Evolutionary conservation across 2,329 filamentous ascomycete species (phyloP), one percentile per base, ranked within the genome.

Genomic region (Aspergillus pseudonomiae): DNA sequence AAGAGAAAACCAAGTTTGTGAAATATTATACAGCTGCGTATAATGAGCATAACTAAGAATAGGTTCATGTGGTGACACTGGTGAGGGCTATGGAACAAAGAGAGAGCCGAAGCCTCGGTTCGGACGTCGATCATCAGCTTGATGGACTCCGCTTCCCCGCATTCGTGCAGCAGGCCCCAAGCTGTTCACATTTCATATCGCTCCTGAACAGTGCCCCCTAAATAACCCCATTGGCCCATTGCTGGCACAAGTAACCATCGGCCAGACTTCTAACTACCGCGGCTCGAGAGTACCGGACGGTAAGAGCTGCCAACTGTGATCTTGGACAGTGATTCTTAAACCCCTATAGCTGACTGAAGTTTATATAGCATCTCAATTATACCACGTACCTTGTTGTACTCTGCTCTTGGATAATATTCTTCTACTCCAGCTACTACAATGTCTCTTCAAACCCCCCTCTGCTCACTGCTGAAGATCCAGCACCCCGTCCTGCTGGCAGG

Each of bases 401-500:
- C 21, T 28, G 28, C 34, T 26, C 43, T n/a, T 30, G 14, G 26
- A 32, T 14, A 52, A 52, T 2, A n/a, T 50, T 21, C 26, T 14
- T 28, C 30, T 39, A 54, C 39, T 55, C 21, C 14, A 39, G 53
- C 61, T 34, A n/a, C 24, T 63, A 73, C 46, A 50, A 78, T 78
- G 76, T 76, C 88, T 64, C 89, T 95, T 71, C 87, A 86, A 63
- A 96, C 93, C 12, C 91, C 92, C 2, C 85, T 96, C 43, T 94
- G 90, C 67, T 83, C 83, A 60, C 88, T 97, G 58, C 86, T 97
- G 59, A 87, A 88, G 28, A 97, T 97, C 79, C 83, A 89, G 69
- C 93, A 97, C 80, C 94, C 94, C 46, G 89, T 98, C 77, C 83
- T 97, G 69, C 91, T 97, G 24, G 94, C 94, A 39, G 94, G 94